Percentiles rank a stretch among this genome's conserved stretches.
Conservation (phyloP, 108 stramenopile genomes). For the Aurantiochytrium sp. region DNA sequence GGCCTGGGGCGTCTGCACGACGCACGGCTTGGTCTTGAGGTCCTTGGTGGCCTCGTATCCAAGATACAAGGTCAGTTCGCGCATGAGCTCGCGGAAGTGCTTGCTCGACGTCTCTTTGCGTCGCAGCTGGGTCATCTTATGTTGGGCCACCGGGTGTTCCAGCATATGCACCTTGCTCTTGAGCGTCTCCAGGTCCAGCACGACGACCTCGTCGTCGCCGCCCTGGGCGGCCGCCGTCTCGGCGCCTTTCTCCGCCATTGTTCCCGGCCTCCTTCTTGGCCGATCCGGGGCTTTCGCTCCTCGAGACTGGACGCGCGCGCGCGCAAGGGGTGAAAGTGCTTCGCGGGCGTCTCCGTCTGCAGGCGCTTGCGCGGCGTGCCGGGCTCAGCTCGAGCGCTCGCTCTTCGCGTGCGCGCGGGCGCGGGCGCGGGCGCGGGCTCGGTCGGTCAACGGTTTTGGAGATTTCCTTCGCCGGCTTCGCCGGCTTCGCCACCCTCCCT, state of each 20-base stretch:
- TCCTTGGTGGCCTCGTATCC: constrained; percentile 87
- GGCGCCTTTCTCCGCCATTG: neutral
- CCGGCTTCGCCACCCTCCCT: too few species aligned
- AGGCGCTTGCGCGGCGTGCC: too few species aligned
- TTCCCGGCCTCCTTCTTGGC: neutral
- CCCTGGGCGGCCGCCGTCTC: neutral
- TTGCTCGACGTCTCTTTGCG: constrained; percentile 60
- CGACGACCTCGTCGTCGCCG: neutral
- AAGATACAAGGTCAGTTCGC: constrained; percentile 91
- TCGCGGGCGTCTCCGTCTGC: too few species aligned
- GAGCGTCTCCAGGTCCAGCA: neutral
- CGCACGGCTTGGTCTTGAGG: constrained; percentile 63
- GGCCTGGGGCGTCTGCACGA: constrained; percentile 63
- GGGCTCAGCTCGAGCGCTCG: too few species aligned
- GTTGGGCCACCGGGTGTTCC: constrained; percentile 22
- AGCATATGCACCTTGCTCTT: neutral
- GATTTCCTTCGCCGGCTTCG: neutral
- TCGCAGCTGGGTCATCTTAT: constrained; percentile 56
- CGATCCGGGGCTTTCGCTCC: neutral
- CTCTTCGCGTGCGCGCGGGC: too few species aligned
- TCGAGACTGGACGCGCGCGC: too few species aligned
- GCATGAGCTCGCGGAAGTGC: constrained; percentile 76
- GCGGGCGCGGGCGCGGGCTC: too few species aligned
- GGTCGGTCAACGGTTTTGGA: too few species aligned
- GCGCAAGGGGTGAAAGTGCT: too few species aligned